Percentiles rank a stretch among this genome's conserved stretches.
Evolutionary conservation across 805 yeast species (phyloP).

Genomic region (Teunomyces cretensis): DNA sequence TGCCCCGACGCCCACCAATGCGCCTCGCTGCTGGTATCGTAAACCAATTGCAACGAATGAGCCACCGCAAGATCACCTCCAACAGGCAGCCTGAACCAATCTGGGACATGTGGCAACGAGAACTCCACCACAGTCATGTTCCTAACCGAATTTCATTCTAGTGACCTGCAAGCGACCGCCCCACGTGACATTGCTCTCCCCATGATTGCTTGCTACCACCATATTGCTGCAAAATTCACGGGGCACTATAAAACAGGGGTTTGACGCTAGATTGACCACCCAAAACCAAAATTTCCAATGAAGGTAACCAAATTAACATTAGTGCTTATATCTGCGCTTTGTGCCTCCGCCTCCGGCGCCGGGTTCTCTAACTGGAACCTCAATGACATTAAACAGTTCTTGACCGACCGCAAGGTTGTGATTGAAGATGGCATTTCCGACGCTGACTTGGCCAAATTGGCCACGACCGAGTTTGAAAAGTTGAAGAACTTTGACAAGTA

Average conservation of each 20-base stretch:
- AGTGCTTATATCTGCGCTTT: not conserved
- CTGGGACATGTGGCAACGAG: too few relatives aligned
- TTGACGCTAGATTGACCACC: too few relatives aligned
- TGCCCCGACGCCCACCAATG: too few relatives aligned
- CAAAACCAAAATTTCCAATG: not conserved
- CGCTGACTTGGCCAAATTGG: conserved; percentile 23
- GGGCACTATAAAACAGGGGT: not conserved
- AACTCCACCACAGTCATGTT: not conserved
- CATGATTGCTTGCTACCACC: not conserved
- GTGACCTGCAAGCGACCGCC: too few relatives aligned
- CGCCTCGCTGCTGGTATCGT: too few relatives aligned
- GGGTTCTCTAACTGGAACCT: conserved; percentile 6
- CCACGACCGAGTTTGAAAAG: conserved; percentile 24
- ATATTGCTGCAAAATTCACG: not conserved
- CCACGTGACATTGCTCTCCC: not conserved
- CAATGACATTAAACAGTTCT: conserved; percentile 27
- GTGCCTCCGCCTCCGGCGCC: conserved; percentile 1
- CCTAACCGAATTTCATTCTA: not conserved
- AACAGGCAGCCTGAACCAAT: too few relatives aligned
- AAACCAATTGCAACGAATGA: too few relatives aligned
- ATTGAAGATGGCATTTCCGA: conserved; percentile 19
- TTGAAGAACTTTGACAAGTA: conserved; percentile 13
- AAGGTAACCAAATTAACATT: not conserved
- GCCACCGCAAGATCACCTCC: too few relatives aligned
- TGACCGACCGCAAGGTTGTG: conserved; percentile 23